Conservation (phyloP, 495 filamentous ascomycete genomes). For the Xylaria castorea region DNA sequence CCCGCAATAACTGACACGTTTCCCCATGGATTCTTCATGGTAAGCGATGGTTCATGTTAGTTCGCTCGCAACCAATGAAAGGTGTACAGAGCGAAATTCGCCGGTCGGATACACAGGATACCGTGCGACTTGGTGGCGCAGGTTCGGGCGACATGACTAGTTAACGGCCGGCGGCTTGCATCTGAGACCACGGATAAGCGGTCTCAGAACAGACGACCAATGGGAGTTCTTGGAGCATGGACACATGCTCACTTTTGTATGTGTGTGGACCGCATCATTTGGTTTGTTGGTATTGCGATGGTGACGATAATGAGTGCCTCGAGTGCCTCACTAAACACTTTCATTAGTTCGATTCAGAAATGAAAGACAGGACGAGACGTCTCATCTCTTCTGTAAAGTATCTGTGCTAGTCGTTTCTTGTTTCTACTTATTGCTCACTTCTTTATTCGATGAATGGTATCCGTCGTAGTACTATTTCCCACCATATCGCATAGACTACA, state of each 20-base stretch:
- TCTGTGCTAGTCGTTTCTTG: neutral
- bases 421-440: neutral
- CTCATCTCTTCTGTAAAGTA: neutral
- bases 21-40: neutral
- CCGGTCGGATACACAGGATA: neutral
- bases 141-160: constrained; percentile 5
- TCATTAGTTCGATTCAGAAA: neutral
- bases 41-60: neutral
- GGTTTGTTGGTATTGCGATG: neutral
- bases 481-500: neutral
- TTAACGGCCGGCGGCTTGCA: constrained; percentile 2
- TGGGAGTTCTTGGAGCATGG: neutral
- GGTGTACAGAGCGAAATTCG: neutral
- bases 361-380: neutral
- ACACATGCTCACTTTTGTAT: neutral
- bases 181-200: constrained; percentile 8
- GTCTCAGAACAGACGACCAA: constrained; percentile 1
- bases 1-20: neutral
- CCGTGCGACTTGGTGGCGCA: constrained; percentile 12
- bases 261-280: neutral
- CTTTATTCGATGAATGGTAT: neutral
- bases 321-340: neutral
- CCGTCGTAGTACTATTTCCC: neutral
- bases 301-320: neutral
- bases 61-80: neutral